Base-by-base conservation (phyloP, 169 alveolate genomes). In the Plasmodium sp. region DNA sequence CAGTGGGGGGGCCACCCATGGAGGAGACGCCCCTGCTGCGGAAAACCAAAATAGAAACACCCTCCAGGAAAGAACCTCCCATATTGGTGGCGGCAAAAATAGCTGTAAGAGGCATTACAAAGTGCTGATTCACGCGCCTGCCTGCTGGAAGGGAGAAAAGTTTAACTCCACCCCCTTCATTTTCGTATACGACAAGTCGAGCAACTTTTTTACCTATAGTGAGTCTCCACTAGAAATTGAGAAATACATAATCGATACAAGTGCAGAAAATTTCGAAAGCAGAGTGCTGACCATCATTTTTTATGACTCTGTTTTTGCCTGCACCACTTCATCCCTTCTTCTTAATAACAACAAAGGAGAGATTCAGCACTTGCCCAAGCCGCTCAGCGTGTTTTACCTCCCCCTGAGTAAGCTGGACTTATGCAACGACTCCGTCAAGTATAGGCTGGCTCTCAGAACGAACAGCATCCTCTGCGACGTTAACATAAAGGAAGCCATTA, bases 161-260 rank as follows among this genome's bases (percentile, higher is more conserved):
- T 85, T 85, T 54, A 74, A 85, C 12, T 45, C 81, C 31, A 85
- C 93, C 5, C 93, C 93, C 5, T 85, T 48, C 71, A 56, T 85
- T 48, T 85, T 85, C 54, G 85, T 77, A 2, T 85, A 85, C 36
- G 93, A 85, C 12, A 85, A 85, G 27, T 51, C 82, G 54, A 75
- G 36, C n/a, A 85, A 85, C 80, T 85, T 85, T 85, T 85, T 75
- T 75, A 85, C 80, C 9, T 85, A 85, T 75, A 85, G 84, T 85
- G 93, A 85, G 41, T 85, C 93, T 7, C 93, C 93, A 31, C 33
- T 85, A 75, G 93, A 85, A 85, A 85, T 85, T 33, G 93, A 85
- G 54, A 85, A 85, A 75, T 85, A 85, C 67, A 85, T 85, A 74
- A 85, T 85, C 34, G 93, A 85, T 54, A 54, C 79, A 16, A 85